A percentile compares a stretch with the other conserved stretches of the same genome.
These are phyloP conservation scores for Phaeosphaeriaceae sp. DNA, from an alignment of 2,329 filamentous ascomycete species.

Conservation along the genomic window DNA sequence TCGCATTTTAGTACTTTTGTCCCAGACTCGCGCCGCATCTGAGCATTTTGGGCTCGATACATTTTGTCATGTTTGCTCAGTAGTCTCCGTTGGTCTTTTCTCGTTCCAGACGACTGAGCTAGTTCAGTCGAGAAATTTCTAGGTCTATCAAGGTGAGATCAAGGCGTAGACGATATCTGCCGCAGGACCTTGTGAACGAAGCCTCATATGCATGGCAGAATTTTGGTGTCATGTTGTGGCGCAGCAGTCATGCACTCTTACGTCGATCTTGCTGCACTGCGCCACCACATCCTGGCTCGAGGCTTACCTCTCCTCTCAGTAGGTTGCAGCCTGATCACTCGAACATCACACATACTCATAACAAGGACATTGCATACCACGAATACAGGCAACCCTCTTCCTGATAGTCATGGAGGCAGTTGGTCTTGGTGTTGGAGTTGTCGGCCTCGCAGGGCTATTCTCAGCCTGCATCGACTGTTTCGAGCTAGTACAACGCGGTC, in stretches of 20 bases:
- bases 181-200: background rate
- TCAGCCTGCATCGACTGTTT: background rate
- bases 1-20: too few species aligned
- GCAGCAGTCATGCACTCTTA: background rate
- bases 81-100: too few species aligned
- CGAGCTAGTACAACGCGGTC: background rate
- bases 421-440: background rate
- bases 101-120: too few species aligned
- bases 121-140: too few species aligned
- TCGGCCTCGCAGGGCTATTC: background rate
- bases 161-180: too few species aligned
- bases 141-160: too few species aligned
- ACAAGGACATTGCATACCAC: too few species aligned
- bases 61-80: too few species aligned
- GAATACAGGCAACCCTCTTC: background rate
- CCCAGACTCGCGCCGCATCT: too few species aligned
- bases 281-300: background rate
- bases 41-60: too few species aligned
- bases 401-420: background rate
- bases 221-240: background rate
- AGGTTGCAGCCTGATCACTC: background rate
- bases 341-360: background rate
- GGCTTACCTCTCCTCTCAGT: background rate
- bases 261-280: background rate
- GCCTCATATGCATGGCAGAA: background rate